Evolutionary conservation across 2,329 filamentous ascomycete species (phyloP), one percentile per base, ranked within the genome.

Genomic region (Fusarium sp.): DNA sequence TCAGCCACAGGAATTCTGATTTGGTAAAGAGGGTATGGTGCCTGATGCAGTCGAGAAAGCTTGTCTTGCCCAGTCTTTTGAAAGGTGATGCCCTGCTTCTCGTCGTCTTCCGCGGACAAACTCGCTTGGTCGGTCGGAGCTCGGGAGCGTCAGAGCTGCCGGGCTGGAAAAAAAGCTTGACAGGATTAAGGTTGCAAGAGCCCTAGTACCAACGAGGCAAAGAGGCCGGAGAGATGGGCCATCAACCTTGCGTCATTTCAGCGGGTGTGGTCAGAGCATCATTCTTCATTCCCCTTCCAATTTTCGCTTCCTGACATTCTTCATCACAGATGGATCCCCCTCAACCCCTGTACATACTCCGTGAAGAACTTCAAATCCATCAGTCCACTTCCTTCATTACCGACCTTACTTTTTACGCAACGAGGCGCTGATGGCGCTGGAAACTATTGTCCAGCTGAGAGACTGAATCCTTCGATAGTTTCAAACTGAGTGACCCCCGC

Each of bases 191-290:
- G 56, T 58, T 58, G 35, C 33, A 58, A 38, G 17, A 38, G 56
- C 32, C 35, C 56, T 58, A 58, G 56, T 38, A 35, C 35, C 22
- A 35, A 58, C 15, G 33, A 38, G 33, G 56, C 56, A 54, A 58
- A 25, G 33, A 58, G 20, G 56, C 56, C 32, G 56, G 33, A 58
- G 22, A 37, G n/a, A 35, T 22, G 27, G 47, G 10, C 17, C 50
- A 54, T 54, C 17, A 54, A 54, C 50, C 50, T 54, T 54, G 50
- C 50, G 50, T 54, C 50, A 54, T 54, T 54, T 52, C 47, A 52
- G 27, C 47, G 27, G 47, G 27, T 11, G 17, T 32, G 50, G 50
- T 32, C 27, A 20, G 50, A 52, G 27, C 47, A 52, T 32, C 50
- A 33, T 50, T 27, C 45, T 54, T 14, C 50, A 54, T 54, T 33